A percentile compares a stretch with the other conserved stretches of the same genome.
Evolutionary conservation across 2,329 filamentous ascomycete species (phyloP).

Genomic region (Alternaria panax): DNA sequence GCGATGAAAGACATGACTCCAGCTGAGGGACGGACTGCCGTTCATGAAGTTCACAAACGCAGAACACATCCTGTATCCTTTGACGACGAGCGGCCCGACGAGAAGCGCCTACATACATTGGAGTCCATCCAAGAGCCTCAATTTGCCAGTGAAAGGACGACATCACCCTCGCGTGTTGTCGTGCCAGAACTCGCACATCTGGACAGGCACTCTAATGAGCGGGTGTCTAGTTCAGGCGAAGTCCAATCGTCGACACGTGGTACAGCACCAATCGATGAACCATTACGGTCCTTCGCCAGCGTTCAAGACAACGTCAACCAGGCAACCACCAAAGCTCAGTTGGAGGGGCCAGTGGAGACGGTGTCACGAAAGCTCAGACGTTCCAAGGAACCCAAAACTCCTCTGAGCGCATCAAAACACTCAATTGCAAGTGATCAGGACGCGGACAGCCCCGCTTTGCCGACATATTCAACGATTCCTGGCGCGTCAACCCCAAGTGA

Average conservation of each 20-base stretch:
- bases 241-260: constrained; percentile 14
- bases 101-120: constrained; percentile 44
- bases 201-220: neutral
- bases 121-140: constrained; percentile 19
- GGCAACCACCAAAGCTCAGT: constrained; percentile 54
- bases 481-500: constrained; percentile 35
- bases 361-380: constrained; percentile 23
- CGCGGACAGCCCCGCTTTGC: constrained; percentile 38
- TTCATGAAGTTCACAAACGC: constrained; percentile 41
- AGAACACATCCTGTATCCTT: constrained; percentile 44
- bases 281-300: constrained; percentile 48
- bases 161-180: constrained; percentile 1
- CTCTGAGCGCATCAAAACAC: constrained; percentile 16
- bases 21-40: constrained; percentile 14
- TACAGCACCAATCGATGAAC: constrained; percentile 26
- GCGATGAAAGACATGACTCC: constrained; percentile 9
- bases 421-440: constrained; percentile 13
- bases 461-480: constrained; percentile 23
- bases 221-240: constrained; percentile 1
- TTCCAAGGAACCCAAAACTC: constrained; percentile 34
- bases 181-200: constrained; percentile 5
- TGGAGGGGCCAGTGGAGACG: constrained; percentile 35
- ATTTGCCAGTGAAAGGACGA: constrained; percentile 13
- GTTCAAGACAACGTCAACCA: constrained; percentile 57
- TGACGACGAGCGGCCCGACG: constrained; percentile 42